Base-by-base conservation (phyloP, 1,284 basidiomycete genomes). In the Trametes hirsuta region DNA sequence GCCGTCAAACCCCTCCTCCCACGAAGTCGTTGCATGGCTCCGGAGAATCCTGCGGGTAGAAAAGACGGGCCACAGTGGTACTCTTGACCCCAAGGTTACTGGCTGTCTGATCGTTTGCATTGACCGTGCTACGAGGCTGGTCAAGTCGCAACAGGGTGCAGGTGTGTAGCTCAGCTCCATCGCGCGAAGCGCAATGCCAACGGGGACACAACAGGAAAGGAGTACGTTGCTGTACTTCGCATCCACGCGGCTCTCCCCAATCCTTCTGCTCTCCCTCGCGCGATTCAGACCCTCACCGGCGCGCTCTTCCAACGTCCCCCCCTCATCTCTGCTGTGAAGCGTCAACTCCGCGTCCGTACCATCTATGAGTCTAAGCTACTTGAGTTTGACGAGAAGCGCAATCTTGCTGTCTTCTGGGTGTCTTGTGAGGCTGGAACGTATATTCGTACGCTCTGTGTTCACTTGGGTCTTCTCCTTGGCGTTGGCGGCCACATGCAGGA, bases 401-500 rank as follows among this genome's bases (percentile, higher is more conserved):
- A 98, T 72, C 85, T 99, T 55, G 95, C 87, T 58, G 96, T 99
- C 37, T 99, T 99, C 81, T 97, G 95, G 94, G 97, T 98, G 24
- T 95, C 92, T 45, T 99, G 97, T 76, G 97, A 99, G 76, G 97
- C 97, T 25, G 97, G 97, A 65, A 98, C 97, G 22, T 99, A 99
- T 77, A 98, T 99, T 73, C 92, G 97, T 74, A 99, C 97, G 2
- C 83, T 99, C 59, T 99, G 97, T 75, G 97, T 99, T 24, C 97
- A 99, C 78, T 80, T 99, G 55, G 97, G 97, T 65, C 82, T 99
- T 50, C 68, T 99, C 47, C 82, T 99, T 53, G 97, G 97, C 67
- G 97, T 99, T 47, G 97, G 97, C 41, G 97, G 95, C 35, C 97
- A 99, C 79, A 99, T 99, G 97, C 97, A 99, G 80, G 97, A 99